Evolutionary conservation across 2,329 filamentous ascomycete species (phyloP), one percentile per base, ranked within the genome.

Genomic region (Aspergillus spinulosporus): DNA sequence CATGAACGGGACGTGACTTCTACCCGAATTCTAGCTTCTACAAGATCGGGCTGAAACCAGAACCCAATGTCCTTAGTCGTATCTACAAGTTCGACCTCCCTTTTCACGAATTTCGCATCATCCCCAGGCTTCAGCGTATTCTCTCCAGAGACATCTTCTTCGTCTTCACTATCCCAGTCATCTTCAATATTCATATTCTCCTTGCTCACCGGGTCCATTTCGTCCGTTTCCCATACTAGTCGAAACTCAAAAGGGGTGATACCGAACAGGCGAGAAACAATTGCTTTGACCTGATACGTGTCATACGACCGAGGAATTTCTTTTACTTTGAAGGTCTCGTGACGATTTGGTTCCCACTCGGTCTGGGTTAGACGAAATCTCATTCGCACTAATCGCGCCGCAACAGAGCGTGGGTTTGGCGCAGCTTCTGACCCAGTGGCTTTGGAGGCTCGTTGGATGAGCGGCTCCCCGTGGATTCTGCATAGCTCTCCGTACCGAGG

Each of bases 191-290:
- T 80, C 3, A 84, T 80, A 59, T 85, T 81, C 63, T 85, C 83
- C 59, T 83, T 81, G 6, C 82, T 82, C 0, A 91, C 86, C 0
- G 90, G 90, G 71, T 96, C 91, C 85, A 88, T 90, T 72, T 97
- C 92, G 15, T 90, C 90, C 6, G 92, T 96, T 76, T 96, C 91
- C 88, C 90, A 96, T 0, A 94, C 76, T 48, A 97, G 72, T 40
- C 80, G 81, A 58, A 93, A 76, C 42, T 75, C 75, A 60, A 90
- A 78, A 0, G 91, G 88, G 46, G 80, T 74, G 8, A 89, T 64
- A 1, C 75, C 78, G 66, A 95, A 90, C n/a, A 88, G 71, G 62
- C 83, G 86, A 0, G 87, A 88, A 0, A 90, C 87, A 6, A 95
- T 79, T 0, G 90, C 89, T 68, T 94, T 89, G 12, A 96, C 83